phyloP scores from a whole-genome alignment of 495 filamentous ascomycete genomes.

The Lophiostoma macrostomum region DNA sequence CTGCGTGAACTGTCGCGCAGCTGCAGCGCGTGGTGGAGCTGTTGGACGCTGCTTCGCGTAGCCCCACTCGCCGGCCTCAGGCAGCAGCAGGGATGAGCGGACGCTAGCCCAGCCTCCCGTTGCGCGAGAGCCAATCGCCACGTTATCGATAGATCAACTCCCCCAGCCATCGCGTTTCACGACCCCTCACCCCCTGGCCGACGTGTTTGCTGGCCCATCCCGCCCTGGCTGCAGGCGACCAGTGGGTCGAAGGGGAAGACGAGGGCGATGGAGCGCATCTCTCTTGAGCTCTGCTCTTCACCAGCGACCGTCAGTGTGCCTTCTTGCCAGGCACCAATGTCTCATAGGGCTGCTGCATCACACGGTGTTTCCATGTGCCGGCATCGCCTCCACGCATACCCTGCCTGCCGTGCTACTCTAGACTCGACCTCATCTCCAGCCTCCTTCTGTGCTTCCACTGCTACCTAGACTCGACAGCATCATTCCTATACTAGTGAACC shows the following conservation, averaged over 20 bases:
- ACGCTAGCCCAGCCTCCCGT: conserved; percentile 5
- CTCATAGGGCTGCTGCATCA: conserved; percentile 32
- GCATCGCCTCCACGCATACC: conserved; percentile 19
- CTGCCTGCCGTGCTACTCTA: conserved; percentile 16
- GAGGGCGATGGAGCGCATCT: not conserved
- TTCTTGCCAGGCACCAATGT: conserved; percentile 32
- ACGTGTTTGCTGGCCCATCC: conserved; percentile 20
- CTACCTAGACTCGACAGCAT: conserved; percentile 1
- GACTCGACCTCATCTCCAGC: conserved; percentile 15
- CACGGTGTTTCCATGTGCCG: conserved; percentile 29
- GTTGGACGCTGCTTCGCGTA: not conserved
- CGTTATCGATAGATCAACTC: not conserved
- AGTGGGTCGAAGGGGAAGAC: conserved; percentile 1
- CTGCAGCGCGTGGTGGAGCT: conserved; percentile 2
- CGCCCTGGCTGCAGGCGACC: conserved; percentile 2
- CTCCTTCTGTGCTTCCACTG: conserved; percentile 11
- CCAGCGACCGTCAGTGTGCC: not conserved
- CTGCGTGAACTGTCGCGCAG: no score
- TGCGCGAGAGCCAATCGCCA: conserved; percentile 12
- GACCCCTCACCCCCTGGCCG: conserved; percentile 16
- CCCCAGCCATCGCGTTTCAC: conserved; percentile 28
- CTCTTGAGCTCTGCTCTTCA: not conserved
- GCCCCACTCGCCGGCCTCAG: not conserved
- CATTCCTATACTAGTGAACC: not conserved
- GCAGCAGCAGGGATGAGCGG: conserved; percentile 1